Evolutionary conservation across 768 basidiomycete genomes (phyloP).

Genomic region (Sarcomyxa edulis): DNA sequence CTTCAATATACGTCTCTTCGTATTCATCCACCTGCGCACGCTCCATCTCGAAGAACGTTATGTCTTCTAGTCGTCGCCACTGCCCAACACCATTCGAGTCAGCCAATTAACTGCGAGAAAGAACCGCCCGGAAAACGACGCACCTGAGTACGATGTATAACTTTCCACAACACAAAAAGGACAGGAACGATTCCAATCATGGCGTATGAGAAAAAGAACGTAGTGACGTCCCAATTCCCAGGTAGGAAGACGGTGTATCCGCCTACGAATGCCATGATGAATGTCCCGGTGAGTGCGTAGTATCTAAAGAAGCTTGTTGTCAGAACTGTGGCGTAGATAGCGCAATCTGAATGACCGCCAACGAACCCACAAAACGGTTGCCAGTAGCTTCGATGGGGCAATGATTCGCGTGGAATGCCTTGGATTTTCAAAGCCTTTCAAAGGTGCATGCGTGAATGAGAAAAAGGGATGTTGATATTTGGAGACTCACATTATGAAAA

Average conservation of each 20-base stretch:
- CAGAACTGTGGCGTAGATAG: not conserved
- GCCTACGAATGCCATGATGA: constrained; percentile 41
- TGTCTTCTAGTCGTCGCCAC: constrained; percentile 33
- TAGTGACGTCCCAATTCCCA: constrained; percentile 40
- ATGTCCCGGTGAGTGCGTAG: constrained; percentile 37
- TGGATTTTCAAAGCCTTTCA: constrained; percentile 38
- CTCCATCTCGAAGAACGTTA: constrained; percentile 42
- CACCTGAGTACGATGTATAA: constrained; percentile 35
- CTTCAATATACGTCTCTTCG: constrained; percentile 22
- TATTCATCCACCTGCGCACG: constrained; percentile 37
- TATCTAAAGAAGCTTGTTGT: constrained; percentile 23
- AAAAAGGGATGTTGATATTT: not conserved
- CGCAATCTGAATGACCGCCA: not conserved
- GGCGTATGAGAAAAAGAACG: constrained; percentile 45
- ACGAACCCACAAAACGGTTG: constrained; percentile 46
- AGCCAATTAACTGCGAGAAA: not conserved
- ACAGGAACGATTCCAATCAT: constrained; percentile 39
- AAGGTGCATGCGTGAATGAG: not conserved
- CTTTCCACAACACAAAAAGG: constrained; percentile 41
- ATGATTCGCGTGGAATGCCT: constrained; percentile 34
- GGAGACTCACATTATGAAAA: constrained; percentile 34
- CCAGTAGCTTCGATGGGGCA: constrained; percentile 43
- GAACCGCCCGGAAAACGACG: constrained; percentile 2
- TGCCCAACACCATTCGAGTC: constrained; percentile 11
- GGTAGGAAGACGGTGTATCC: constrained; percentile 50